These are phyloP conservation scores for Kernera saxatilis DNA, from an alignment of 345 rosid genomes.

Conservation along the genomic window DNA sequence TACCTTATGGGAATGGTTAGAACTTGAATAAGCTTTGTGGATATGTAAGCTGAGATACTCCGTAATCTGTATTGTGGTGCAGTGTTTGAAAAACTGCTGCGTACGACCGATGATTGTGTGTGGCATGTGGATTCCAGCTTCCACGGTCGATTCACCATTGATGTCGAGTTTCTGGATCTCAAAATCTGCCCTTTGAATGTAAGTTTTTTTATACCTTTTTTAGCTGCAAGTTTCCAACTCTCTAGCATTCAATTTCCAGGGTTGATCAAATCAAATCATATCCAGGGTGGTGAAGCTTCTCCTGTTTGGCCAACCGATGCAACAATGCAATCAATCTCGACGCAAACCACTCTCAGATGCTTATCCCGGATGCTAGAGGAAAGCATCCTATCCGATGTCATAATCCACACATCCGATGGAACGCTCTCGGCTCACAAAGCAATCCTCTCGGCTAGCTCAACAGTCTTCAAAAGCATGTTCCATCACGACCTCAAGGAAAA, in stretches of 20 bases:
- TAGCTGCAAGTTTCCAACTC: neutral
- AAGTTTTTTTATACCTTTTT: slow-evolving; percentile 19
- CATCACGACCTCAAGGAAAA: slow-evolving; percentile 85
- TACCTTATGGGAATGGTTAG: neutral
- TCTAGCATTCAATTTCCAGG: neutral
- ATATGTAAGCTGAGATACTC: neutral
- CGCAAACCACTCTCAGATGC: slow-evolving; percentile 60
- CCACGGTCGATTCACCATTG: slow-evolving; percentile 72
- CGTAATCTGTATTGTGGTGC: slow-evolving; percentile 16
- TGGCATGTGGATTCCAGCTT: slow-evolving; percentile 72
- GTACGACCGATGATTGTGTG: slow-evolving; percentile 67
- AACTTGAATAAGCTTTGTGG: neutral
- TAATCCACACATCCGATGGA: slow-evolving; percentile 72
- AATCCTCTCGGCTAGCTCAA: slow-evolving; percentile 77
- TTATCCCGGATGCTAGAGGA: slow-evolving; percentile 87
- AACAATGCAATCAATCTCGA: slow-evolving; percentile 52
- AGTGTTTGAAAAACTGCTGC: slow-evolving; percentile 71
- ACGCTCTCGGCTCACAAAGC: slow-evolving; percentile 80
- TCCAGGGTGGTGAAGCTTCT: slow-evolving; percentile 62
- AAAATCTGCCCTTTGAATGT: slow-evolving; percentile 63
- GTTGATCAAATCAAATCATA: neutral
- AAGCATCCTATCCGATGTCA: slow-evolving; percentile 65
- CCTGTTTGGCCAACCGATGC: slow-evolving; percentile 74
- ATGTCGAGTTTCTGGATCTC: slow-evolving; percentile 93
- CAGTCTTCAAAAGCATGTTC: slow-evolving; percentile 89